Base-by-base conservation (phyloP, 148 eudicot species). In the Gaultheria prostrata region DNA sequence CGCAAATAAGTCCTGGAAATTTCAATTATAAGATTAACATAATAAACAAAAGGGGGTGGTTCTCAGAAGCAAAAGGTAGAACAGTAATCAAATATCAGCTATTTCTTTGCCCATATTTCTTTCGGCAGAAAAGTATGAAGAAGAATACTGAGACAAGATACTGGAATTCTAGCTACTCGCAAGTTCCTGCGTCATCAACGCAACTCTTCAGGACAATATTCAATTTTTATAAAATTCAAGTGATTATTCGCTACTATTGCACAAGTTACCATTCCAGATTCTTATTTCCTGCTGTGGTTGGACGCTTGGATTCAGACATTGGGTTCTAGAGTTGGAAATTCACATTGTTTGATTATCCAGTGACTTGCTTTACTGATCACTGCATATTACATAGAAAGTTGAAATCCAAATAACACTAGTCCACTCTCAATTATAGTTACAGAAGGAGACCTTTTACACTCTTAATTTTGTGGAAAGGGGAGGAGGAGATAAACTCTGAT, bases 1-100 rank as follows among this genome's bases (percentile, higher is more conserved):
- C 61, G 95, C 97, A 91, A 94, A 97, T 75, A 97, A 71, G 88
- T 94, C 99, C 98, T 94, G 92, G 76, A 78, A 79, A 48, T 59
- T 80, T 83, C 79, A 75, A 81, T 78, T 21, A 63, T 77, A 12
- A 84, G 79, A 80, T 28, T 21, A 13, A n/a, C 8, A n/a, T 45
- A 61, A 24, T 33, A 70, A n/a, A 82, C 21, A 71, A 67, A 56
- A 20, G 24, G 26, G n/a, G 43, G n/a, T 43, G 21, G 56, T 56
- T 56, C 56, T 82, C 43, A 24, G 26, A 43, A 32, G 33, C 21
- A 49, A 10, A 39, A 39, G 12, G 20, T 0, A 43, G 4, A 82
- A 73, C n/a, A 82, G 51, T 14, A 79, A 1, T 74, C 54, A 77
- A 14, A 74, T 21, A 80, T n/a, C 20, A 35, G 35, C 32, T 80